phyloP scores from a whole-genome alignment of 208 protist species.

The Crithidia bombi region DNA sequence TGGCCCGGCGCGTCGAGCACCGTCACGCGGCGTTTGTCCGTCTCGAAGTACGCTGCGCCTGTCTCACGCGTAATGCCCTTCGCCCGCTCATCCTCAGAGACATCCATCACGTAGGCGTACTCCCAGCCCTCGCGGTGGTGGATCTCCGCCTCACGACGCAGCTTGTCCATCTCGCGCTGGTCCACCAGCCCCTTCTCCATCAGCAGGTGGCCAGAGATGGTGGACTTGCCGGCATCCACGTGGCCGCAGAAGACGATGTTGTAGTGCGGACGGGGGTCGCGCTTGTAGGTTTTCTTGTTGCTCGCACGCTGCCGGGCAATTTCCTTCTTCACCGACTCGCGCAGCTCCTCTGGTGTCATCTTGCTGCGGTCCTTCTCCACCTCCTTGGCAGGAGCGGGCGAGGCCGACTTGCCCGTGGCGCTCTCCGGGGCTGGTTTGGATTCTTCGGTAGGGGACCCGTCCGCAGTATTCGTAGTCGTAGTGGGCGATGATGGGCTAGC shows the following conservation, averaged over 20 bases:
- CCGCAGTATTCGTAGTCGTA: not conserved
- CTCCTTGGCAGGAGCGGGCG: constrained; percentile 31
- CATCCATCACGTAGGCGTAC: constrained; percentile 98
- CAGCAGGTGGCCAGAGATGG: constrained; percentile 97
- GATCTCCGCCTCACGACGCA: constrained; percentile 96
- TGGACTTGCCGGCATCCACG: constrained; percentile 99
- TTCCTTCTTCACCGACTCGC: constrained; percentile 71
- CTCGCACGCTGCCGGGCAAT: constrained; percentile 73
- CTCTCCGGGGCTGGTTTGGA: not conserved
- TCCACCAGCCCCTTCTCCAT: constrained; percentile 96
- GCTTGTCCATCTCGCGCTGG: constrained; percentile 98
- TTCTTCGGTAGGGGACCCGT: not conserved
- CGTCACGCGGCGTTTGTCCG: constrained; percentile 95
- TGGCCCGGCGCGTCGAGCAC: constrained; percentile 99
- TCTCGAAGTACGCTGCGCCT: constrained; percentile 97
- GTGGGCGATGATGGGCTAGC: constrained; percentile 17
- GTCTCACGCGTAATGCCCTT: constrained; percentile 99
- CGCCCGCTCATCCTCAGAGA: constrained; percentile 97
- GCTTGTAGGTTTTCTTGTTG: constrained; percentile 71
- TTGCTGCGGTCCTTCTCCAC: constrained; percentile 33
- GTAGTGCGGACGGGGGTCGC: constrained; percentile 94
- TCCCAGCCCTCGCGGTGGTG: constrained; percentile 98
- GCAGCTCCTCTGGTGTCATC: constrained; percentile 67
- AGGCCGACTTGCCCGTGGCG: constrained; percentile 22
- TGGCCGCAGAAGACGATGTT: constrained; percentile 99